These are phyloP conservation scores for Guyanaporus albipodus DNA, from an alignment of 768 basidiomycete species.

Conservation along the genomic window DNA sequence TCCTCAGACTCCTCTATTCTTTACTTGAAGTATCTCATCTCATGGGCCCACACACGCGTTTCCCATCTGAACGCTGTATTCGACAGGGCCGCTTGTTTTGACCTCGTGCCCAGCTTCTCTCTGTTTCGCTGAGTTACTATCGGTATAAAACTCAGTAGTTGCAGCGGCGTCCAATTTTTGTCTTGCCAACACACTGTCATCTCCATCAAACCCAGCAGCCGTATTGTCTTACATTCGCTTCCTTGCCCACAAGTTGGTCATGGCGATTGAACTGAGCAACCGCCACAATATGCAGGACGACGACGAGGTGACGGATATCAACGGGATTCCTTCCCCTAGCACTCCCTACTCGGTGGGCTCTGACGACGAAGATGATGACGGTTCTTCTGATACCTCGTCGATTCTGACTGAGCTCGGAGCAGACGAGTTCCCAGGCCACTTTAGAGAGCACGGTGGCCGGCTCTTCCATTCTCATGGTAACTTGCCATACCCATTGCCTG, in stretches of 20 bases:
- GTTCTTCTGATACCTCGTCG: constrained; percentile 40
- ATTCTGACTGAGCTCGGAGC: constrained; percentile 43
- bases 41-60: constrained; percentile 13
- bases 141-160: constrained; percentile 37
- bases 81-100: constrained; percentile 32
- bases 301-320: constrained; percentile 8
- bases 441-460: constrained; percentile 52
- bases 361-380: constrained; percentile 34
- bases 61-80: constrained; percentile 23
- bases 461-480: constrained; percentile 65
- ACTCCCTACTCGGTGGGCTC: constrained; percentile 7
- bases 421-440: constrained; percentile 59
- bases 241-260: constrained; percentile 10
- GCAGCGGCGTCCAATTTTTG: constrained; percentile 36
- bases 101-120: constrained; percentile 37
- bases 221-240: constrained; percentile 9
- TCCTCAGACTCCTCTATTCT: constrained; percentile 10
- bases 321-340: constrained; percentile 10
- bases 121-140: constrained; percentile 40
- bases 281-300: constrained; percentile 21
- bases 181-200: constrained; percentile 36
- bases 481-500: constrained; percentile 69
- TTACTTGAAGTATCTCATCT: constrained; percentile 15
- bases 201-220: constrained; percentile 24
- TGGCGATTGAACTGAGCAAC: constrained; percentile 29